A percentile compares a stretch with the other conserved stretches of the same genome.
Conservation (phyloP, 768 basidiomycete genomes). For the Hebeloma cylindrosporum region DNA sequence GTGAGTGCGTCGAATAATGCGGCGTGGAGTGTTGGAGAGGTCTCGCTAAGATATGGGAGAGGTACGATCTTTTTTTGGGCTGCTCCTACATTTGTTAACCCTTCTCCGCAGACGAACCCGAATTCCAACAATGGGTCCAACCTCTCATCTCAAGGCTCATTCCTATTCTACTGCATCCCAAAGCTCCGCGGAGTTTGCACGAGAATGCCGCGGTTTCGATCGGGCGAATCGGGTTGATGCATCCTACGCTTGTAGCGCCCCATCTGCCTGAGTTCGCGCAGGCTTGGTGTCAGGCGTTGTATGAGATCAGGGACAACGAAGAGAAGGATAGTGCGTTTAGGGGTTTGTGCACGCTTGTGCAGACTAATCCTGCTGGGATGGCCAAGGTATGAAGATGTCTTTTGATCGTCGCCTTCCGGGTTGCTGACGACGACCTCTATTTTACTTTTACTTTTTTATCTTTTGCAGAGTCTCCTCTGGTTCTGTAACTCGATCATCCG, state of each 20-base stretch:
- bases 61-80: slow-evolving; percentile 43
- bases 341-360: slow-evolving; percentile 93
- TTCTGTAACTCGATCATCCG: slow-evolving; percentile 98
- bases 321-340: slow-evolving; percentile 99
- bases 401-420: not conserved
- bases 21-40: slow-evolving; percentile 99
- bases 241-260: slow-evolving; percentile 85
- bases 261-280: slow-evolving; percentile 89
- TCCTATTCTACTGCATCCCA: slow-evolving; percentile 89
- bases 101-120: slow-evolving; percentile 59
- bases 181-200: slow-evolving; percentile 89
- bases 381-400: slow-evolving; percentile 75
- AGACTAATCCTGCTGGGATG: slow-evolving; percentile 91
- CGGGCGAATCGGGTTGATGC: slow-evolving; percentile 92
- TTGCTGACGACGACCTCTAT: not conserved
- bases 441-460: not conserved
- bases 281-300: slow-evolving; percentile 95
- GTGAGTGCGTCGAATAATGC: slow-evolving; percentile 98
- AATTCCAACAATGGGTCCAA: slow-evolving; percentile 91
- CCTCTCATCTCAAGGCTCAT: slow-evolving; percentile 86
- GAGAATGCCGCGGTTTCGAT: slow-evolving; percentile 99
- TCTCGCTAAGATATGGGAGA: slow-evolving; percentile 87
- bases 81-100: slow-evolving; percentile 3
- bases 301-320: slow-evolving; percentile 98
- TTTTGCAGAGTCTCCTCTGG: slow-evolving; percentile 80